Percentiles rank a stretch among this genome's conserved stretches.
Evolutionary conservation across 2,329 filamentous ascomycete genomes (phyloP).

Genomic region (Balansia obtecta): DNA sequence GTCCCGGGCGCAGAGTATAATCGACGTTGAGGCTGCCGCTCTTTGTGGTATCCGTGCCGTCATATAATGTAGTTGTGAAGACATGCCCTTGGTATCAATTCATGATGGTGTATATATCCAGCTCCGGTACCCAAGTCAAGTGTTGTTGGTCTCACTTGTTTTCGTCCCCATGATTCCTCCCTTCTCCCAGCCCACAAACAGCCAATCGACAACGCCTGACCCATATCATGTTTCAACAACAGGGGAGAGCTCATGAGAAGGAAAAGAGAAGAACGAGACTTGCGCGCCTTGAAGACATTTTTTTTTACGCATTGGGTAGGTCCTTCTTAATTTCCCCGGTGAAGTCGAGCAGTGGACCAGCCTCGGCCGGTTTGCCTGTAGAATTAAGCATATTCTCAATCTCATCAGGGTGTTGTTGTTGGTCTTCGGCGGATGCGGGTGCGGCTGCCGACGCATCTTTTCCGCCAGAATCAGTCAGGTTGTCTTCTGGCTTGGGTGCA

Average conservation of each 20-base stretch:
- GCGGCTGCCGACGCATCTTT: slow-evolving; percentile 4
- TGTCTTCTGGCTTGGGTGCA: slow-evolving; percentile 12
- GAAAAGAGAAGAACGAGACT: neutral
- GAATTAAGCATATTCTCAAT: slow-evolving; percentile 31
- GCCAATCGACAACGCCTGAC: slow-evolving; percentile 5
- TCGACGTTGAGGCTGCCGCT: neutral
- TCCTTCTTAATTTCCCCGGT: slow-evolving; percentile 38
- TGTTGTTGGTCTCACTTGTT: neutral
- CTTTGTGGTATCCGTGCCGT: neutral
- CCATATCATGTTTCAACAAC: slow-evolving; percentile 1
- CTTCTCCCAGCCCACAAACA: neutral
- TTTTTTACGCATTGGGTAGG: slow-evolving; percentile 23
- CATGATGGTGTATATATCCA: neutral
- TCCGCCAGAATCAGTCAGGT: slow-evolving; percentile 48
- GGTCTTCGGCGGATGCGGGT: neutral
- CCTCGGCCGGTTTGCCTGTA: slow-evolving; percentile 34
- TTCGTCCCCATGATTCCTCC: neutral
- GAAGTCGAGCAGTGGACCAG: slow-evolving; percentile 42
- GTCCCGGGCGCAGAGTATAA: neutral
- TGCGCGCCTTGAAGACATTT: neutral
- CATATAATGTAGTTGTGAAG: neutral
- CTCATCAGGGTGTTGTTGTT: slow-evolving; percentile 17
- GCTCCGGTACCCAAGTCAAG: slow-evolving; percentile 1
- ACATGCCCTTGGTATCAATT: neutral
- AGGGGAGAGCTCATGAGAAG: neutral